A percentile compares a stretch with the other conserved stretches of the same genome.
These are phyloP conservation scores for Debaryomycetaceae sp. DNA, from an alignment of 1,139 yeast species.

Conservation along the genomic window DNA sequence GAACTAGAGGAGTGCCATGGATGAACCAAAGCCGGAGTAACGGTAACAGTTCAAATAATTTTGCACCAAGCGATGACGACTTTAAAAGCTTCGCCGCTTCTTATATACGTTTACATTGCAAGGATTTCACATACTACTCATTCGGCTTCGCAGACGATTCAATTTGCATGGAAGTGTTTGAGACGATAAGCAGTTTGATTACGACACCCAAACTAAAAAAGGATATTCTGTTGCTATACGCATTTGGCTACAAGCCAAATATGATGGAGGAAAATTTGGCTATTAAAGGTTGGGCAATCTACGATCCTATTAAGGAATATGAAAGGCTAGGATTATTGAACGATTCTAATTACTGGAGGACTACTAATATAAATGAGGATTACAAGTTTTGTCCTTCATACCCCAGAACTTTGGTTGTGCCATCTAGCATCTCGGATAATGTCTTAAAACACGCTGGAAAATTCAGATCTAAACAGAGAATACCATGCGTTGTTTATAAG, in stretches of 20 bases:
- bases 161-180: constrained; percentile 68
- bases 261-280: constrained; percentile 59
- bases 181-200: constrained; percentile 65
- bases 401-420: constrained; percentile 67
- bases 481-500: constrained; percentile 79
- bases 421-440: constrained; percentile 72
- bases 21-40: constrained; percentile 13
- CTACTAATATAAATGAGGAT: constrained; percentile 59
- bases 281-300: constrained; percentile 69
- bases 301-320: constrained; percentile 63
- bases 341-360: constrained; percentile 55
- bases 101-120: constrained; percentile 67
- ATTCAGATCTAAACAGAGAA: constrained; percentile 78
- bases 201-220: constrained; percentile 30
- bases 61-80: constrained; percentile 13
- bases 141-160: constrained; percentile 64
- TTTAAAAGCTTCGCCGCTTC: constrained; percentile 49
- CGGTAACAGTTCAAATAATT: constrained; percentile 2
- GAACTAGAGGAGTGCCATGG: constrained; percentile 53
- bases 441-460: constrained; percentile 80
- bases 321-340: constrained; percentile 54
- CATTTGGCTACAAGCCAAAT: constrained; percentile 49
- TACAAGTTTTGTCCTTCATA: constrained; percentile 76
- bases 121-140: constrained; percentile 84
- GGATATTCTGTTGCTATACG: constrained; percentile 44